Base-by-base conservation (phyloP, 257 asterid genomes). In the Penstemon davidsonii region DNA sequence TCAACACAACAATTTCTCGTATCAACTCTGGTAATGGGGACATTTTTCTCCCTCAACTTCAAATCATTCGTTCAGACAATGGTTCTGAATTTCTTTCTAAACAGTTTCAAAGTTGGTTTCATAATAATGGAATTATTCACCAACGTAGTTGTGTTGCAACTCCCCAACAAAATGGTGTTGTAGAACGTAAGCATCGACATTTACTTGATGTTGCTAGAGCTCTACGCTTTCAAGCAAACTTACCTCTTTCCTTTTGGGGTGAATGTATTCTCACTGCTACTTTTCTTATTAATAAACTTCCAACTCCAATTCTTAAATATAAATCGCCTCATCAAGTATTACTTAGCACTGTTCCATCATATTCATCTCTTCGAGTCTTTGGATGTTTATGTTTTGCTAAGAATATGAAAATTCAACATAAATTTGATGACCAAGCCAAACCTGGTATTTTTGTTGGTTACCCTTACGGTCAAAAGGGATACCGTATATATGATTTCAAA, bases 81-180 rank as follows among this genome's bases (percentile, higher is more conserved):
- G 58, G 58, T 18, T 12, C 58, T 53, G 38, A 53, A 15, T 53
- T 53, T 12, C 58, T 53, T 53, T 53, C 37, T 53, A 53, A 3
- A 6, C 15, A 12, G n/a, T 4, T 61, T 61, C 49, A 41, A 61
- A 62, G 11, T 1, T 62, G 67, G 67, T 62, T 62, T 45, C 55
- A n/a, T 15, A n/a, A 62, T 0, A 5, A 62, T 45, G 42, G 42
- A 11, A 44, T 62, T 45, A 43, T 44, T 62, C 55, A 62, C 41
- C 41, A 62, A 43, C 55, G 54, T 13, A 44, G 54, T 62, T 62
- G 67, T 19, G 15, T 62, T 62, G 53, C 13, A 39, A 62, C 33
- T 41, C 55, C 67, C 39, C 67, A 62, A 62, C 67, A 62, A 18
- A 53, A 53, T 53, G 33, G 58, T 3, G 36, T 53, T 11, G 38